Evolutionary conservation across 106 monocot species (phyloP).

Genomic region (Gastrodia elata): DNA sequence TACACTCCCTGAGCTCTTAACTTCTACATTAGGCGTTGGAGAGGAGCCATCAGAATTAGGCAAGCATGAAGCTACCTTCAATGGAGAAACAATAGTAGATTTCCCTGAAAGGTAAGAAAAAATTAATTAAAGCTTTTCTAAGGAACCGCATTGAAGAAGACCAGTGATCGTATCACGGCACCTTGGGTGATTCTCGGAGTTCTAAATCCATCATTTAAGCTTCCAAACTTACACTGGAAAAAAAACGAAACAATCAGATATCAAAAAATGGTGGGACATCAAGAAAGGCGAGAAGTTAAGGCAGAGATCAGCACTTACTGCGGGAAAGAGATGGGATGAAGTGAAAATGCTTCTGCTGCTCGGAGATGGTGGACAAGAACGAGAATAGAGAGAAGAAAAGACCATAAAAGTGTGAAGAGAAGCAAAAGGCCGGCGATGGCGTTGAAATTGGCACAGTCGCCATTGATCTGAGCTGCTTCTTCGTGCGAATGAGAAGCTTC

Average conservation of each 20-base stretch:
- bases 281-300: not conserved
- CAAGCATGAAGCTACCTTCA: constrained; percentile 8
- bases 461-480: not conserved
- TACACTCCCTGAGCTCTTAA: not conserved
- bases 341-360: not conserved
- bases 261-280: not conserved
- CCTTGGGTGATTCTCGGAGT: not conserved
- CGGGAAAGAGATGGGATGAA: no score
- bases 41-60: constrained; percentile 14
- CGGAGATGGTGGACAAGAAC: not conserved
- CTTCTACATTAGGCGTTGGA: not conserved
- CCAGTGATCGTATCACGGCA: not conserved
- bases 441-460: not conserved
- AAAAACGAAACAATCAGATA: not conserved
- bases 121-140: not conserved
- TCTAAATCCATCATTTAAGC: not conserved
- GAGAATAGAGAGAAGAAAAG: not conserved
- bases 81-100: not conserved
- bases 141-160: not conserved
- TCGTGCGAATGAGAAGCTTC: not conserved
- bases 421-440: constrained; percentile 14
- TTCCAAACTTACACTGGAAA: not conserved
- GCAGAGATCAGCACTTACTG: not conserved
- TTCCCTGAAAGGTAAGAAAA: not conserved
- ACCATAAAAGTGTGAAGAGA: not conserved